A percentile compares a stretch with the other conserved stretches of the same genome.
These are phyloP conservation scores for Tardiomyces digboiensis DNA, from an alignment of 1,139 yeast genomes.

Conservation along the genomic window DNA sequence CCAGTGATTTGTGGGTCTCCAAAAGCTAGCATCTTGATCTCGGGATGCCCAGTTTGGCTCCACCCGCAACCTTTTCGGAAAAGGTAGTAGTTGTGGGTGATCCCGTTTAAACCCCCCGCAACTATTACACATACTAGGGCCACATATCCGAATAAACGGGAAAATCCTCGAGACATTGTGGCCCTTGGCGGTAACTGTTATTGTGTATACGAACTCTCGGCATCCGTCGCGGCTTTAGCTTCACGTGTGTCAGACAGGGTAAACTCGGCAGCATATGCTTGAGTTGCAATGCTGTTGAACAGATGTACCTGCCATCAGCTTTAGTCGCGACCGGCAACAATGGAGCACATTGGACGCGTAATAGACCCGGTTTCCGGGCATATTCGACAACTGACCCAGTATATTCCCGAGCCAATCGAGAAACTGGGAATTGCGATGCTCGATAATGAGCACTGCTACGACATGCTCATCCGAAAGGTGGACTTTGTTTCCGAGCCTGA, in stretches of 20 bases:
- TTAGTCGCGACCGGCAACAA: too few relatives aligned
- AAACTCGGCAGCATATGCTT: too few relatives aligned
- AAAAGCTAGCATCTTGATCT: conserved; percentile 43
- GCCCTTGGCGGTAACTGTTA: too few relatives aligned
- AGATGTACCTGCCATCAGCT: too few relatives aligned
- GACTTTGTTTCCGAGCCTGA: conserved; percentile 20
- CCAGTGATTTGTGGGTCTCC: conserved; percentile 99
- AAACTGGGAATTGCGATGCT: conserved; percentile 12
- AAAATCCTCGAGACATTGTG: too few relatives aligned
- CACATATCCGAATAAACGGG: not conserved
- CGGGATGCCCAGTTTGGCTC: conserved; percentile 10
- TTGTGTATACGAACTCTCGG: too few relatives aligned
- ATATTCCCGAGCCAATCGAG: conserved; percentile 16
- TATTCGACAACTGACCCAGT: conserved; percentile 14
- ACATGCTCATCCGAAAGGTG: conserved; percentile 14
- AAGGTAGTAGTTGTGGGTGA: conserved; percentile 62
- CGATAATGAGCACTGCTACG: conserved; percentile 14
- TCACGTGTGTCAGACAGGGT: too few relatives aligned
- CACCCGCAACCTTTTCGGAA: conserved; percentile 21
- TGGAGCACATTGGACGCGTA: conserved; percentile 15
- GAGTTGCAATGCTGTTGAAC: too few relatives aligned
- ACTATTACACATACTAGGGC: conserved; percentile 12
- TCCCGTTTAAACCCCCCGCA: conserved; percentile 42
- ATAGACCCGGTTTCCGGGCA: conserved; percentile 14
- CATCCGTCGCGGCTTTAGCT: too few relatives aligned